Evolutionary conservation across 257 asterid genomes (phyloP).

Genomic region (Capsicum baccatum): DNA sequence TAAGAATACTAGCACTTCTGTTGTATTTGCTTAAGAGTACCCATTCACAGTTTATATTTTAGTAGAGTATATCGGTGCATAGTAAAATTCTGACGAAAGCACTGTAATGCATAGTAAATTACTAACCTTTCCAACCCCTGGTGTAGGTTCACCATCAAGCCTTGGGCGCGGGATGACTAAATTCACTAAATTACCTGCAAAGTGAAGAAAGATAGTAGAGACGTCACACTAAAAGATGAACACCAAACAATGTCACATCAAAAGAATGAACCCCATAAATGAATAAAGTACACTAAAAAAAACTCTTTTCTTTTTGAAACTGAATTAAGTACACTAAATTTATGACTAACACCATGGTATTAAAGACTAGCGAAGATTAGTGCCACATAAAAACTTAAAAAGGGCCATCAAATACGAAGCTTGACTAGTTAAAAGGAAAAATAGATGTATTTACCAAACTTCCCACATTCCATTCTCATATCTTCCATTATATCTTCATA

Average conservation of each 20-base stretch:
- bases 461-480: constrained; percentile 90
- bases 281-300: neutral
- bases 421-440: neutral
- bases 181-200: constrained; percentile 79
- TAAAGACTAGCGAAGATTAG: neutral
- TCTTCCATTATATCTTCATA: constrained; percentile 88
- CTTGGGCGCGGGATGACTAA: constrained; percentile 84
- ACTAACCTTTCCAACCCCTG: constrained; percentile 97
- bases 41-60: neutral
- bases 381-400: neutral
- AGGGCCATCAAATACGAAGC: neutral
- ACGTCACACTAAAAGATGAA: too few species aligned
- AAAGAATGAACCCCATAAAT: neutral
- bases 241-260: neutral
- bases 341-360: neutral
- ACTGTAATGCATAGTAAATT: neutral
- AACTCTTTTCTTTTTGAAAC: neutral
- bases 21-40: neutral
- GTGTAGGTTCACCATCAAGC: constrained; percentile 65
- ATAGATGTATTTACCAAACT: constrained; percentile 47
- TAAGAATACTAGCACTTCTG: neutral
- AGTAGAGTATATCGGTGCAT: too few species aligned
- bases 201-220: neutral
- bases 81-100: neutral
- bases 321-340: neutral